Base-by-base conservation (phyloP, 495 filamentous ascomycete genomes). In the Daldinia loculata region DNA sequence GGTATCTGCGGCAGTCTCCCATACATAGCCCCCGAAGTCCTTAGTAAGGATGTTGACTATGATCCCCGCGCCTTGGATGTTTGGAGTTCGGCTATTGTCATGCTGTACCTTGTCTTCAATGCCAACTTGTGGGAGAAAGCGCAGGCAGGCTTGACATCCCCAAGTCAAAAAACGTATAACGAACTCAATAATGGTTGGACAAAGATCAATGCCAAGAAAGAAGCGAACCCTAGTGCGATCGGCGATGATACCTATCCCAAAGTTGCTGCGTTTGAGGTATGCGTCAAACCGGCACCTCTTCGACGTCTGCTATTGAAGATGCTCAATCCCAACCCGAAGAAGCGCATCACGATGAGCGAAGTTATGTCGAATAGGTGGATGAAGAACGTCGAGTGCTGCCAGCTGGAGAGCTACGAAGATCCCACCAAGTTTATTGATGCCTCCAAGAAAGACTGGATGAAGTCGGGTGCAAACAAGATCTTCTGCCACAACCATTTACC, bases 1-100 rank as follows among this genome's bases (percentile, higher is more conserved):
- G 90, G 90, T 15, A 89, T 93, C 53, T 92, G 90, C 74, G 92
- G 92, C 69, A 92, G 89, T 76, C 78, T 87, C 63, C 90, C 91
- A 7, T 95, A 94, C 75, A 89, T 93, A 67, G 89, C 92, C 6
- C 92, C 92, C 12, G 92, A 94, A 78, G 89, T 93, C 8, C 81
- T 92, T 26, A 81, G 79, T 56, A 91, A 89, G 82, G 78, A 83
- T 58, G 84, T 79, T 19, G 79, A 87, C 4, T 95, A 95, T 77
- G 92, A 95, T 77, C 89, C 92, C 7, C 87, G 92, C 34, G 84
- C 87, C 3, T 77, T 93, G 26, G 92, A 95, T 70, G 88, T 94
- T 22, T 95, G 92, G 92, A 90, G 89, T 56, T 89, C 90, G 52
- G 92, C 89, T 19, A 86, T 94, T 60, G 88, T 92, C 63, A 92